Evolutionary conservation across 2,329 filamentous ascomycete species (phyloP), one percentile per base, ranked within the genome.

Genomic region (Alternaria hordeiaustralica): DNA sequence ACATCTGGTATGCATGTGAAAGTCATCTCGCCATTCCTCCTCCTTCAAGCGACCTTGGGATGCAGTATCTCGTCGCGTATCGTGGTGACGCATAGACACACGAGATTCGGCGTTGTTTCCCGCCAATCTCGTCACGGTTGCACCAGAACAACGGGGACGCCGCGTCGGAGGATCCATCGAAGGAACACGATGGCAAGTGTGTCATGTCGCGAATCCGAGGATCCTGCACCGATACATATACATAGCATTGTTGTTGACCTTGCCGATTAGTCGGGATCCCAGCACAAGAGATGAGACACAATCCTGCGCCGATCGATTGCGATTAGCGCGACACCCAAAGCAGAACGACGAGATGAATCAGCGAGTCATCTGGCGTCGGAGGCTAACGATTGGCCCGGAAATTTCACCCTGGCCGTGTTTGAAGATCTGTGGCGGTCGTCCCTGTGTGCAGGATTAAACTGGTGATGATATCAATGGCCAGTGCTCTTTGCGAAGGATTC

Each of bases 231-330:
- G 20, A 45, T 61, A 47, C 53, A 25, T 36, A 41, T 41, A 41
- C 25, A 12, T 20, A 49, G 15, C 33, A 57, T 53, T 11, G 53
- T n/a, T 46, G 26, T 18, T 33, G 41, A 21, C 50, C 26, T 51
- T 46, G 59, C 18, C 30, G 55, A 49, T 51, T 28, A 33, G 21
- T 28, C 18, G 33, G 47, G 26, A n/a, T 9, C 46, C 54, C 54
- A 57, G 53, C 23, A 47, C 44, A 43, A 25, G 53, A 58, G 28
- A 61, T 53, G 54, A 61, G 50, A 33, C 20, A 33, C 2, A 50
- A 58, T 51, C 59, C 59, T 61, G 59, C 54, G 36, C 25, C 46
- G 33, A 58, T 30, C 20, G 3, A n/a, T 46, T 46, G 12, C 20
- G 46, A 50, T 46, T 61, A 51, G 59, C 36, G 45, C 26, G 21